Percentiles rank a stretch among this genome's conserved stretches.
Evolutionary conservation across 2,329 filamentous ascomycete genomes (phyloP).

Genomic region (Fusarium zealandicum): DNA sequence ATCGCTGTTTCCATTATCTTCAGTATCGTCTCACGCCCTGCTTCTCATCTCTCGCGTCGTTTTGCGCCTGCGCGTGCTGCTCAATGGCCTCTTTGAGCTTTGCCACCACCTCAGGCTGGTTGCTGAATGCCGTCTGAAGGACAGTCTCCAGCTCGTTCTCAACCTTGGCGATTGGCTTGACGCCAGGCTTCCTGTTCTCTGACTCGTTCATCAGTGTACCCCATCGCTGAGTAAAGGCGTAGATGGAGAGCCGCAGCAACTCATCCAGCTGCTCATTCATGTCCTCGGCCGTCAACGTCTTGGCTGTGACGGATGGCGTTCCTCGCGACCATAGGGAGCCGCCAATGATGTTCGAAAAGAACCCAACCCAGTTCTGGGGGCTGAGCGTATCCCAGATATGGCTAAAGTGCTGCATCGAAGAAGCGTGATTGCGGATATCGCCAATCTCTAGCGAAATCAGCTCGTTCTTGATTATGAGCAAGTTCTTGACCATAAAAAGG

Average conservation of each 20-base stretch:
- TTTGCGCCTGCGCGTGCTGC: constrained; percentile 62
- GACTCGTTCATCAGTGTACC: constrained; percentile 59
- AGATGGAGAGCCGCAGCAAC: constrained; percentile 67
- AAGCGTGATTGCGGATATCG: constrained; percentile 61
- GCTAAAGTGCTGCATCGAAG: constrained; percentile 65
- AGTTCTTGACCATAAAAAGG: constrained; percentile 92
- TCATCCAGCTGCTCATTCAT: constrained; percentile 72
- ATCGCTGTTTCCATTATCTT: constrained; percentile 12
- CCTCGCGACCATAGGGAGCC: constrained; percentile 58
- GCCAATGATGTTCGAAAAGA: constrained; percentile 65
- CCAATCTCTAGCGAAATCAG: constrained; percentile 95
- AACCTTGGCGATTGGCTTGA: constrained; percentile 59
- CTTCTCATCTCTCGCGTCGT: constrained; percentile 50
- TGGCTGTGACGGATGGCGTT: constrained; percentile 47
- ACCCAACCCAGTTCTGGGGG: constrained; percentile 64
- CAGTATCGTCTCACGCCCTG: constrained; percentile 45
- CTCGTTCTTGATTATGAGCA: constrained; percentile 94
- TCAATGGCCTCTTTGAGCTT: constrained; percentile 69
- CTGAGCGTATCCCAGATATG: constrained; percentile 71
- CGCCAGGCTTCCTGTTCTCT: constrained; percentile 55
- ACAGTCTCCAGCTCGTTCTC: constrained; percentile 64
- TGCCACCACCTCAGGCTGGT: constrained; percentile 64
- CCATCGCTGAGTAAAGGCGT: constrained; percentile 68
- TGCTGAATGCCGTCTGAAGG: constrained; percentile 65
- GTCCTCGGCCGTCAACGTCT: constrained; percentile 59